Evolutionary conservation across 2,329 filamentous ascomycete species (phyloP).

Genomic region (Pestalotiopsis sp.): DNA sequence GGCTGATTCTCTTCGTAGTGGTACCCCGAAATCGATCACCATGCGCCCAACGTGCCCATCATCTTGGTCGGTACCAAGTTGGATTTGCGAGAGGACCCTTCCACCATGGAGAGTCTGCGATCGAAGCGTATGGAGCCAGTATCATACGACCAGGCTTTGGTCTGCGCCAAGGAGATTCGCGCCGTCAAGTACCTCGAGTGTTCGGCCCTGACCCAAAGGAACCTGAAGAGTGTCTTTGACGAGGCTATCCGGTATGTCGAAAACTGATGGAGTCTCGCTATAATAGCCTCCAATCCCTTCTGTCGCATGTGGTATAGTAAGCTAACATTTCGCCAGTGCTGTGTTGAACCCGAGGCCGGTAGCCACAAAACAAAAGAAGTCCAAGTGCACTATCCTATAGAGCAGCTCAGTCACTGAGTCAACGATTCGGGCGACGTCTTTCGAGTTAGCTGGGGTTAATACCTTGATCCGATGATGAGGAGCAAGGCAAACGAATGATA

Average conservation of each 20-base stretch:
- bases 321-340: slow-evolving; percentile 51
- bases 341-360: slow-evolving; percentile 71
- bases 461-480: slow-evolving; percentile 18
- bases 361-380: slow-evolving; percentile 61
- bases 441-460: slow-evolving; percentile 15
- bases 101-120: slow-evolving; percentile 78
- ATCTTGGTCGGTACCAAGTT: slow-evolving; percentile 97
- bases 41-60: slow-evolving; percentile 92
- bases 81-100: slow-evolving; percentile 87
- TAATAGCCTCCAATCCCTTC: not conserved
- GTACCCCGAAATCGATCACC: slow-evolving; percentile 97
- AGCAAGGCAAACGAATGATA: slow-evolving; percentile 26
- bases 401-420: slow-evolving; percentile 15
- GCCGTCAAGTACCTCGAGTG: slow-evolving; percentile 98
- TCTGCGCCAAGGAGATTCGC: slow-evolving; percentile 90
- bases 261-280: not conserved
- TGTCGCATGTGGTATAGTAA: not conserved
- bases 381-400: slow-evolving; percentile 73
- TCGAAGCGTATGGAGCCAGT: slow-evolving; percentile 98
- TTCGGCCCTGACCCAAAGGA: slow-evolving; percentile 93
- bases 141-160: slow-evolving; percentile 86
- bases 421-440: slow-evolving; percentile 13
- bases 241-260: slow-evolving; percentile 88
- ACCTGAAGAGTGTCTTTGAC: slow-evolving; percentile 98
- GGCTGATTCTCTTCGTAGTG: slow-evolving; percentile 58